Evolutionary conservation across 2,329 filamentous ascomycete species (phyloP), one percentile per base, ranked within the genome.

Genomic region (Cercospora berteroae): DNA sequence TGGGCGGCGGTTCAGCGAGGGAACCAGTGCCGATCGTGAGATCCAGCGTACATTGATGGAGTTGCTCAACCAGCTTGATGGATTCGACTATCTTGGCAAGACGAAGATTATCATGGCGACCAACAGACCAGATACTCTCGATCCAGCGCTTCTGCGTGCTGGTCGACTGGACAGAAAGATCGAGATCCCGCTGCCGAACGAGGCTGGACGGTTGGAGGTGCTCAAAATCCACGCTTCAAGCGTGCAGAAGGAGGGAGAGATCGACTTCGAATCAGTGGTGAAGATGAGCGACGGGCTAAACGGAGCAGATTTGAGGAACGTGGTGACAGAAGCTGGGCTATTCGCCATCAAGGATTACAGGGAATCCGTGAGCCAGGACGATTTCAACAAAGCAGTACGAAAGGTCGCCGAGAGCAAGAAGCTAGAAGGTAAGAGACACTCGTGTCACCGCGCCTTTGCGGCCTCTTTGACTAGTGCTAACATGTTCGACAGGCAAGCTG

Each of bases 61-160:
- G 81, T 86, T 99, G 64, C 90, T 99, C 70, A 99, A 99, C 82
- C 95, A 99, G 81, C 88, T 99, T 63, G 95, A 99, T 79, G 95
- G 96, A 73, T 99, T 99, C 84, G 95, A 99, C 83, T 99, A 99
- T 83, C 87, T 99, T 42, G 95, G 96, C 74, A 97, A 99, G 86
- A 99, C 95, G 64, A 99, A 99, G 85, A 99, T 99, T 79, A 99
- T 99, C 83, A 99, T 99, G 96, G 95, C 94, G 42, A 98, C 95
- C 67, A 99, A 99, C 85, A 87, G 95, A 82, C 95, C 94, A 13
- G 94, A 98, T 80, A 98, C 94, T 0, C 88, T 99, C 59, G 94
- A 99, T 78, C 94, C 94, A 36, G 94, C 94, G 1, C 84, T 99
- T 75, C 86, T 99, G 65, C 90, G 94, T 83, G 94, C 94, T 52